Evolutionary conservation across 176 grass and related monocot species (phyloP), one percentile per base, ranked within the genome.

Genomic region (Eragrostis nindensis): DNA sequence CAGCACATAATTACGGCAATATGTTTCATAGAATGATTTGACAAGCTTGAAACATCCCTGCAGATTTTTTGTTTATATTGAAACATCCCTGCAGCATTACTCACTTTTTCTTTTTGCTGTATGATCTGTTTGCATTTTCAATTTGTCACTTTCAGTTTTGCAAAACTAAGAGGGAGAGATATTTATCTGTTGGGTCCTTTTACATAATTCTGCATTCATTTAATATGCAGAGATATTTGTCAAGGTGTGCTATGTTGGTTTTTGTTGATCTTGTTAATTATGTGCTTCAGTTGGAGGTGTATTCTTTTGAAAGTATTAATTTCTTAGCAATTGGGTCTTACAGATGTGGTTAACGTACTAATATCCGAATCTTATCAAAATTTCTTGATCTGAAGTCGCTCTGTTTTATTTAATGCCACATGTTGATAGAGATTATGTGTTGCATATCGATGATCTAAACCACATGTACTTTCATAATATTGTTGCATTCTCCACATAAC

Each of bases 231-330:
- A n/a, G n/a, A n/a, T n/a, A n/a, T n/a, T n/a, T n/a, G n/a, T n/a
- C n/a, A n/a, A n/a, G 22, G 19, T 66, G 55, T 79, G 11, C 4
- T 62, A 8, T 41, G 8, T 44, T 47, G 26, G 1, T 59, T 55
- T 67, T 22, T 27, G 7, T 16, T 25, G 7, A 67, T 49, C 27
- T 68, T 12, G 32, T 36, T 36, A 36, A 18, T 2, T 53, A 14
- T n/a, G 64, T 76, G 46, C 27, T 82, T 46, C 26, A n/a, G 60
- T 57, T 66, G 13, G 60, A 70, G 24, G 12, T 63, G 45, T 43
- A 43, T 82, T 43, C 24, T 70, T 61, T 75, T 61, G 50, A 44
- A 22, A 36, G 32, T 36, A 36, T 41, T 68, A 75, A n/a, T 17
- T 13, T 70, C 32, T 8, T 61, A 56, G 36, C 22, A 14, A 60